A percentile compares a stretch with the other conserved stretches of the same genome.
Conservation (phyloP, 805 yeast genomes). For the Candida stauntonica region DNA sequence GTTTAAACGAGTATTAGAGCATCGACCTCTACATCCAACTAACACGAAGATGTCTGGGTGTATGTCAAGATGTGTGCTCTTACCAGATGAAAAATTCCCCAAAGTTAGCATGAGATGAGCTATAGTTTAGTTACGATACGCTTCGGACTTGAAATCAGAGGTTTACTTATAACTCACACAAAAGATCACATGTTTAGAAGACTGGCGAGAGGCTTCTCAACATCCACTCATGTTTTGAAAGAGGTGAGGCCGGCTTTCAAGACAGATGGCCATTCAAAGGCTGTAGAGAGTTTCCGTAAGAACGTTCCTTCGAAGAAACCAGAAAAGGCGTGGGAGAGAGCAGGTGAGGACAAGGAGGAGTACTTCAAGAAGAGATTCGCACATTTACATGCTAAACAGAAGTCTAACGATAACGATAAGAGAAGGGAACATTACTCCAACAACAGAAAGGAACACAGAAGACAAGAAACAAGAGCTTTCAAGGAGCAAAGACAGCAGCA, state of each 20-base stretch:
- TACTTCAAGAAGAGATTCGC: conserved; percentile 62
- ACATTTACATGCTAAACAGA: conserved; percentile 53
- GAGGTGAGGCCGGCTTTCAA: conserved; percentile 18
- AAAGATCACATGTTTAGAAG: no score
- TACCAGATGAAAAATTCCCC: not conserved
- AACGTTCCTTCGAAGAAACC: conserved; percentile 37
- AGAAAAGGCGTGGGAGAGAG: conserved; percentile 63
- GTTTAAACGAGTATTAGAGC: no score
- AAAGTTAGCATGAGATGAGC: not conserved
- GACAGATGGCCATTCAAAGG: conserved; percentile 3
- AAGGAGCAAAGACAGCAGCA: conserved; percentile 16
- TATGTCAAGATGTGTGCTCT: not conserved
- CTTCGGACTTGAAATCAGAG: no score
- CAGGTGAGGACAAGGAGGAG: conserved; percentile 54
- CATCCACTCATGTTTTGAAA: not conserved
- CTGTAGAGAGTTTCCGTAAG: conserved; percentile 33
- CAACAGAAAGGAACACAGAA: conserved; percentile 14
- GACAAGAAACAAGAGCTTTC: conserved; percentile 3
- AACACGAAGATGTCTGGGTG: not conserved
- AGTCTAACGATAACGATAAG: conserved; percentile 14
- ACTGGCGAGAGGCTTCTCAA: conserved; percentile 3
- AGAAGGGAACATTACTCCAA: conserved; percentile 22
- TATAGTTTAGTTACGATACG: no score
- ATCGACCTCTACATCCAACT: no score
- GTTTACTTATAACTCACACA: no score